Conservation (phyloP, 2,329 filamentous ascomycete genomes). For the Aspergillus novofumigatus region DNA sequence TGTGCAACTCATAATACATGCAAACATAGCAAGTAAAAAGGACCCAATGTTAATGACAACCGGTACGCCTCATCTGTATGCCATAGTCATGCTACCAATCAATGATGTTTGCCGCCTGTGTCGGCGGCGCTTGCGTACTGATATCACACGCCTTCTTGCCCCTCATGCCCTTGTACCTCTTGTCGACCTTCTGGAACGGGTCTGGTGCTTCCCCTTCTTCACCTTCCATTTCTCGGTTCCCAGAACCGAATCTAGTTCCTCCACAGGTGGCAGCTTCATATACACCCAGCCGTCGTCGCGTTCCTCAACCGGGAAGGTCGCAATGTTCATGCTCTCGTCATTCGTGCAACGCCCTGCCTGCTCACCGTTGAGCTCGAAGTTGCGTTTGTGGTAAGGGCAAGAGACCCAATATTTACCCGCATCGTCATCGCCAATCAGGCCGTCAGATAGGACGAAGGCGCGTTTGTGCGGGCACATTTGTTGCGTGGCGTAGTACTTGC, state of each 20-base stretch:
- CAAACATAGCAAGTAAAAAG: background rate
- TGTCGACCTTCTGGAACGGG: slow-evolving; percentile 55
- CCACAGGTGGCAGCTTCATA: slow-evolving; percentile 71
- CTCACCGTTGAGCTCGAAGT: slow-evolving; percentile 69
- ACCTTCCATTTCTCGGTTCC: slow-evolving; percentile 78
- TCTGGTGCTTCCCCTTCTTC: slow-evolving; percentile 60
- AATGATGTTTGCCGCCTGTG: slow-evolving; percentile 24
- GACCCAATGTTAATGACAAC: background rate
- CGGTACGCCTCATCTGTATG: slow-evolving; percentile 1
- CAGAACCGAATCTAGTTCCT: slow-evolving; percentile 73
- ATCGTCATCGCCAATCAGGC: slow-evolving; percentile 64
- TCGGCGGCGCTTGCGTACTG: slow-evolving; percentile 9
- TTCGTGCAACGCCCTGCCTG: slow-evolving; percentile 68
- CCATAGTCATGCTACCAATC: slow-evolving; percentile 26
- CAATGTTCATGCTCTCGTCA: slow-evolving; percentile 71
- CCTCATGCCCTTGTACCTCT: slow-evolving; percentile 52
- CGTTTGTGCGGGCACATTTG: slow-evolving; percentile 95
- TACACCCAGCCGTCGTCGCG: slow-evolving; percentile 74
- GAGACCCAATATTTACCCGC: slow-evolving; percentile 73
- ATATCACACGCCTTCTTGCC: slow-evolving; percentile 45
- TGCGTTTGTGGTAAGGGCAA: slow-evolving; percentile 85
- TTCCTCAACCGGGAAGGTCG: slow-evolving; percentile 74
- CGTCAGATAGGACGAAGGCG: slow-evolving; percentile 83
- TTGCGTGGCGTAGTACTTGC: slow-evolving; percentile 78
- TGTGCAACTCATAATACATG: background rate